Percentiles rank a stretch among this genome's conserved stretches.
Evolutionary conservation across 148 eudicot genomes (phyloP).

Genomic region (Rhododendron williamsianum): DNA sequence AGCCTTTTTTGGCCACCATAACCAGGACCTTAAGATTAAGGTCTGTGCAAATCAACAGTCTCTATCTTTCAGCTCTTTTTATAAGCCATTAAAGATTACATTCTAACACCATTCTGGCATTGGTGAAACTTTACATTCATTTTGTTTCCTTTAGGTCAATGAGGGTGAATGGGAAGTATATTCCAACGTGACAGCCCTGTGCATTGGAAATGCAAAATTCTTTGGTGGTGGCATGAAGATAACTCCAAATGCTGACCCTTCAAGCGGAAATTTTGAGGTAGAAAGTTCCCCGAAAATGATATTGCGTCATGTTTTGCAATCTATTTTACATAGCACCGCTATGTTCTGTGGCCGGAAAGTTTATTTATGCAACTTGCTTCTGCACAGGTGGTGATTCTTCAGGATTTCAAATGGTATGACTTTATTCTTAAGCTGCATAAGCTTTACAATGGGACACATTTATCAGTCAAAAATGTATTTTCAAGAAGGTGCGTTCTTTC

Average conservation of each 20-base stretch:
- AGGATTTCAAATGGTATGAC: slow-evolving; percentile 96
- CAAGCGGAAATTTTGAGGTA: slow-evolving; percentile 79
- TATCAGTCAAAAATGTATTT: slow-evolving; percentile 65
- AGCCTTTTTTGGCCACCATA: slow-evolving; percentile 83
- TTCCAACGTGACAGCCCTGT: slow-evolving; percentile 84
- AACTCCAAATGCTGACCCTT: slow-evolving; percentile 83
- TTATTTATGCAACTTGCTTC: background rate
- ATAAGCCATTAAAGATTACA: background rate
- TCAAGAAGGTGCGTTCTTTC: slow-evolving; percentile 53
- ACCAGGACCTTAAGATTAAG: slow-evolving; percentile 76
- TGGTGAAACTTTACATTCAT: background rate
- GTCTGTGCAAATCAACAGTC: slow-evolving; percentile 25
- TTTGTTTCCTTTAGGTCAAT: slow-evolving; percentile 47
- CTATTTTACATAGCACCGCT: background rate
- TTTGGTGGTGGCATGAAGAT: slow-evolving; percentile 99
- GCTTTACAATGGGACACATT: slow-evolving; percentile 80
- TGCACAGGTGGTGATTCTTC: slow-evolving; percentile 77
- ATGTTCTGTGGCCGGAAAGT: background rate
- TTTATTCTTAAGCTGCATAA: slow-evolving; percentile 73
- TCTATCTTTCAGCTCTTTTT: background rate
- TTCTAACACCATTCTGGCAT: background rate
- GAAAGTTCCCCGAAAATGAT: background rate
- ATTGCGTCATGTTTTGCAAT: background rate
- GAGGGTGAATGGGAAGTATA: slow-evolving; percentile 85
- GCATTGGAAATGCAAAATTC: slow-evolving; percentile 91